These are phyloP conservation scores for Parathielavia hyrcaniae DNA, from an alignment of 495 filamentous ascomycete species.

Conservation along the genomic window DNA sequence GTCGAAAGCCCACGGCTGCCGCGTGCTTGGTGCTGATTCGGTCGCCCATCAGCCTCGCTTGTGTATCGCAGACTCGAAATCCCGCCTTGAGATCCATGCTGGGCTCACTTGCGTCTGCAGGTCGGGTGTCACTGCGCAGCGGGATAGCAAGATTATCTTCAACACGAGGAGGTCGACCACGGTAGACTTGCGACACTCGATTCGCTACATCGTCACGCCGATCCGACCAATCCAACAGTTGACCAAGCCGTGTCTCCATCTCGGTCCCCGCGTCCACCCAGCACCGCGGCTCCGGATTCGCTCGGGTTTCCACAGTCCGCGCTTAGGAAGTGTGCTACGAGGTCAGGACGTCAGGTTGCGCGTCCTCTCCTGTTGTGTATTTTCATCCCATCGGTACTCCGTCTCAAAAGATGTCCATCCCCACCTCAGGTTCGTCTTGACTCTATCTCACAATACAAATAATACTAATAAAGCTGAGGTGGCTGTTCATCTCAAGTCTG, in stretches of 20 bases:
- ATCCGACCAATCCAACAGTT: conserved; percentile 5
- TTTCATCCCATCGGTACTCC: background rate
- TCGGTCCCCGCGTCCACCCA: background rate
- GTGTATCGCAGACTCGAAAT: background rate
- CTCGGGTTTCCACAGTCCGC: conserved; percentile 16
- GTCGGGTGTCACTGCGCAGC: background rate
- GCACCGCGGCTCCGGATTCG: conserved; percentile 23
- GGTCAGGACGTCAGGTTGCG: background rate
- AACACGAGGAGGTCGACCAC: conserved; percentile 4
- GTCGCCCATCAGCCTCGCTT: conserved; percentile 1
- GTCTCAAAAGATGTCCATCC: background rate
- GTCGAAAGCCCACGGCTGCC: background rate
- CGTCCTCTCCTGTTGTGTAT: background rate
- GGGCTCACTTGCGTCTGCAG: background rate
- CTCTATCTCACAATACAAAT: background rate
- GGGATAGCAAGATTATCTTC: background rate
- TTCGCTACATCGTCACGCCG: background rate
- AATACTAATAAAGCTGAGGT: too few relatives aligned
- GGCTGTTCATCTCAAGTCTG: background rate
- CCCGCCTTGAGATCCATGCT: background rate
- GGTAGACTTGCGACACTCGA: background rate
- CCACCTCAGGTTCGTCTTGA: background rate
- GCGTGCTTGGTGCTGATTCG: background rate
- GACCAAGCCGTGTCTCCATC: background rate
- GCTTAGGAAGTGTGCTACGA: conserved; percentile 6